Evolutionary conservation across 2,329 filamentous ascomycete species (phyloP), one percentile per base, ranked within the genome.

Genomic region (Penicillium crustosum): DNA sequence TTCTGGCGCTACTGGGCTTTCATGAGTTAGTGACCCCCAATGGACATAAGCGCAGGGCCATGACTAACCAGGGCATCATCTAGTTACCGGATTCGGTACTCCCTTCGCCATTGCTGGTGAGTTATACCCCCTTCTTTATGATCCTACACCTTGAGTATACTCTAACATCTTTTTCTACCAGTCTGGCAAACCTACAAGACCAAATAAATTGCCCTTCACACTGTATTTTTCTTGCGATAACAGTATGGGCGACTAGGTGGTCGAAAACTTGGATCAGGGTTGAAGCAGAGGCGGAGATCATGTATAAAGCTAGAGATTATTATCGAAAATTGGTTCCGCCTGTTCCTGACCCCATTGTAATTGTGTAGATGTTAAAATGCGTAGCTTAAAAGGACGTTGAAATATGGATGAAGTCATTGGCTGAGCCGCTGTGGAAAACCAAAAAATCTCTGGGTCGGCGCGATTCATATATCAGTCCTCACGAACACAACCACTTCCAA

Each of bases 1-100:
- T 85, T 82, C 66, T 62, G 91, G 69, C 84, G 88, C 79, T 99
- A 89, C 87, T 95, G 91, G 89, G 75, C 75, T 63, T 94, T 90
- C 82, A 88, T 88, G 84, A 77, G 88, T 90, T 74, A 62, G 82
- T 78, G 33, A 43, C 51, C 23, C 39, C 44, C 39, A 56, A 57
- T 58, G 15, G 13, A 49, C 29, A 45, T 43, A 33, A 41, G 23
- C 27, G 38, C 45, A 21, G 35, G 33, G 36, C 29, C 41, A 54
- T 51, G 44, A 68, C 79, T 83, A 70, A 83, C 70, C 53, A 42
- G 47, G 42, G 55, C 63, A 38, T 59, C 41, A 45, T 65, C 43
- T 67, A 87, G 85, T 77, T 66, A 76, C 78, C 65, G 85, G 84
- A 67, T 88, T 87, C 76, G 74, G 75, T 62, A 67, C 81, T 63